Conservation (phyloP, 345 rosid species). For the Trapa incisa region DNA sequence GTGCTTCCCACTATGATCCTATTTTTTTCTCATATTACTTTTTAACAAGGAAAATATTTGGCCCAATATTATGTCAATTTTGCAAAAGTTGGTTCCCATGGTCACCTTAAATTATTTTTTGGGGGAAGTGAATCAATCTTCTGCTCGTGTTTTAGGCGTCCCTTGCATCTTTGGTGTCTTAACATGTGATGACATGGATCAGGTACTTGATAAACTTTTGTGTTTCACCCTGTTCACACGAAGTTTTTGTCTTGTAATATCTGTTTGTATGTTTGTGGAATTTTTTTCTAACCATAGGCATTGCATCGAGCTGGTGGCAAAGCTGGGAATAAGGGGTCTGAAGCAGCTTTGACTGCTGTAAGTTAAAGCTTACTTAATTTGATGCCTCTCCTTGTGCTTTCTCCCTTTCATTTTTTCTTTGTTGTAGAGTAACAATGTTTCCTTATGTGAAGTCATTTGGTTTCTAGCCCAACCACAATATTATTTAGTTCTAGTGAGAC, state of each 20-base stretch:
- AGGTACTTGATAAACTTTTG: conserved; percentile 27
- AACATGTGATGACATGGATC: conserved; percentile 97
- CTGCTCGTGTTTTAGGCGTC: conserved; percentile 40
- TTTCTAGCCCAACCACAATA: not conserved
- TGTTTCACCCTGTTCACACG: not conserved
- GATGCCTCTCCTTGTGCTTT: too few relatives aligned
- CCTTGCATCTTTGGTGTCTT: conserved; percentile 94
- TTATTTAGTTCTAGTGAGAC: too few relatives aligned
- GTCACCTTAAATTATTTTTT: not conserved
- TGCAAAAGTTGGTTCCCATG: not conserved
- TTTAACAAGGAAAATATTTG: not conserved
- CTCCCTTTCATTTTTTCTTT: not conserved
- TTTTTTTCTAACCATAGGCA: conserved; percentile 39
- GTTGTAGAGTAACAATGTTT: not conserved
- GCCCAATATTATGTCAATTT: not conserved
- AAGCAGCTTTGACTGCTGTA: conserved; percentile 87
- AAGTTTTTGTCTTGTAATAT: not conserved
- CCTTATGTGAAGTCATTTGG: not conserved
- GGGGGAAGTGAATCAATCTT: not conserved
- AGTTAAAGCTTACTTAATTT: conserved; percentile 17
- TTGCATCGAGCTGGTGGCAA: conserved; percentile 94
- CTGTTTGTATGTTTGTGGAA: not conserved
- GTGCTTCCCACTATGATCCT: too few relatives aligned
- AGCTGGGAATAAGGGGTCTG: conserved; percentile 91
- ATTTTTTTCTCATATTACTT: too few relatives aligned